phyloP scores from a whole-genome alignment of 257 asterid genomes.

The Solanum clarkiae region DNA sequence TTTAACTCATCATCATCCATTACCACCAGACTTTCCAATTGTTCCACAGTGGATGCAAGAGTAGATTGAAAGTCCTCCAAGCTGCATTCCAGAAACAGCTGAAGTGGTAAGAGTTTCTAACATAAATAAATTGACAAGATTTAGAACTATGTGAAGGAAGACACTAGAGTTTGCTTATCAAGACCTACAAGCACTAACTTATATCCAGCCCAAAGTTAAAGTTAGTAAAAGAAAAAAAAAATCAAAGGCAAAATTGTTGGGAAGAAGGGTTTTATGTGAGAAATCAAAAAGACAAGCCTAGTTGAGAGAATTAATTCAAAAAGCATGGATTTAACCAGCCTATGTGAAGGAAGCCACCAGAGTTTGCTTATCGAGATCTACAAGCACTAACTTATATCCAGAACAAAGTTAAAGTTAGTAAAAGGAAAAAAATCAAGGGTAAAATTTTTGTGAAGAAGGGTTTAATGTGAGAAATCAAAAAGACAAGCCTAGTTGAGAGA shows the following conservation, averaged over 20 bases:
- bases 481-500: not conserved
- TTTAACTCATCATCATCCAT: slow-evolving; percentile 33
- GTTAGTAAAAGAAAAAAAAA: not conserved
- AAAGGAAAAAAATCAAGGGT: not conserved
- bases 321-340: not conserved
- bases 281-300: not conserved
- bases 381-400: not conserved
- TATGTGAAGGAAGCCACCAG: not conserved
- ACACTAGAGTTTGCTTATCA: not conserved
- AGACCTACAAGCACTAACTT: not conserved
- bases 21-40: slow-evolving; percentile 42
- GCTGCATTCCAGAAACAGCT: slow-evolving; percentile 29
- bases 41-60: slow-evolving; percentile 44
- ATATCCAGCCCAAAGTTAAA: not conserved
- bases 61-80: slow-evolving; percentile 56
- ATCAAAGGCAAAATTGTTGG: not conserved
- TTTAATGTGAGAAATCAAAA: not conserved
- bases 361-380: not conserved
- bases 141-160: not conserved
- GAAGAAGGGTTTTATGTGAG: not conserved
- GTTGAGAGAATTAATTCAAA: not conserved
- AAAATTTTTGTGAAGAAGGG: not conserved
- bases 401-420: not conserved
- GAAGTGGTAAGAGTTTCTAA: not conserved
- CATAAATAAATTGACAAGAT: not conserved